These are phyloP conservation scores for Shiraia sp. DNA, from an alignment of 2,329 filamentous ascomycete species.

Conservation along the genomic window DNA sequence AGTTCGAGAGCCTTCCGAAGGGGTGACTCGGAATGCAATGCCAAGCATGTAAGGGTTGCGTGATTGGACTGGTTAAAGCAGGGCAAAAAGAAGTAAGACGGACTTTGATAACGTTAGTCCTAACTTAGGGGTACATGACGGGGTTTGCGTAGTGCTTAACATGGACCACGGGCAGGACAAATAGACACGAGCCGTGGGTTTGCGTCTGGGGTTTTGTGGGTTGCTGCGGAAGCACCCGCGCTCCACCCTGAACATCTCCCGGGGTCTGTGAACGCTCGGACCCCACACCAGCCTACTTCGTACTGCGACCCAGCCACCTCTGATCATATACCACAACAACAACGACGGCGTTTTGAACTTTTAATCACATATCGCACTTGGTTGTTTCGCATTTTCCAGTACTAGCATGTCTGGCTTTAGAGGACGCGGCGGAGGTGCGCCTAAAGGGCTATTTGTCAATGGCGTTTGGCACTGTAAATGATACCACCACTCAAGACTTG, in stretches of 20 bases:
- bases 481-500: background rate
- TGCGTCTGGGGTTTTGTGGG: too few relatives aligned
- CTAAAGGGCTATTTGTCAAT: slow-evolving; percentile 25
- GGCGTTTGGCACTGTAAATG: slow-evolving; percentile 33
- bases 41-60: slow-evolving; percentile 21
- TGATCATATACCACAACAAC: background rate
- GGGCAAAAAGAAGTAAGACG: background rate
- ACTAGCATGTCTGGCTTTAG: slow-evolving; percentile 22
- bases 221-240: background rate
- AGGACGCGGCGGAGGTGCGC: slow-evolving; percentile 13
- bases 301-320: background rate
- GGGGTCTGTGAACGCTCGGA: background rate
- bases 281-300: background rate
- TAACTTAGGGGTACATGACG: too few relatives aligned
- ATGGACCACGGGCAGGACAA: background rate
- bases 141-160: too few relatives aligned
- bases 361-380: background rate
- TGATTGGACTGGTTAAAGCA: slow-evolving; percentile 15
- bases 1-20: background rate
- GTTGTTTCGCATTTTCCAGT: background rate
- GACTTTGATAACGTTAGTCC: background rate
- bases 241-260: too few relatives aligned
- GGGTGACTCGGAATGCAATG: slow-evolving; percentile 23
- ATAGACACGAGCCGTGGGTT: background rate
- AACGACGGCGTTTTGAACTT: background rate